Evolutionary conservation across 192 early-diverging fungal species (phyloP).

Genomic region (Chytriomyces confervae): DNA sequence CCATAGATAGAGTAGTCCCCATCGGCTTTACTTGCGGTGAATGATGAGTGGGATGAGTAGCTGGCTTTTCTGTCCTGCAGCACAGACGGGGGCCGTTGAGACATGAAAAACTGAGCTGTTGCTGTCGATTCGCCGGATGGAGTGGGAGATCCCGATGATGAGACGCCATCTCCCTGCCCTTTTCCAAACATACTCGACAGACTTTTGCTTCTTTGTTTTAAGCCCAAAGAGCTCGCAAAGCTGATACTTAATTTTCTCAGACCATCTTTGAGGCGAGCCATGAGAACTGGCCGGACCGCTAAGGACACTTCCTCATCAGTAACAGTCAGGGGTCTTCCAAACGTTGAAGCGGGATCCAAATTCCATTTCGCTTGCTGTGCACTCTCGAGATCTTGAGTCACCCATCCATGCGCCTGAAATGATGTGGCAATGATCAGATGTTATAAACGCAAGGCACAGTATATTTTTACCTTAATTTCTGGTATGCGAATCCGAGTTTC

Average conservation of each 20-base stretch:
- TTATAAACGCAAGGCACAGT: constrained; percentile 14
- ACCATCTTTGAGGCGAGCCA: constrained; percentile 37
- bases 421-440: constrained; percentile 10
- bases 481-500: constrained; percentile 80
- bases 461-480: constrained; percentile 73
- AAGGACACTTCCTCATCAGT: constrained; percentile 80
- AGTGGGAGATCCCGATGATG: neutral
- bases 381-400: constrained; percentile 69
- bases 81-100: neutral
- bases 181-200: constrained; percentile 20
- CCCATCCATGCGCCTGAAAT: constrained; percentile 81
- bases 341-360: constrained; percentile 68
- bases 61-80: neutral
- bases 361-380: constrained; percentile 71
- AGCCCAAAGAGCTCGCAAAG: neutral
- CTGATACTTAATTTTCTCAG: constrained; percentile 16
- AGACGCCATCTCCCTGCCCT: neutral
- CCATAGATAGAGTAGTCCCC: too few relatives aligned
- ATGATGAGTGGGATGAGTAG: too few relatives aligned
- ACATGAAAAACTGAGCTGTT: neutral
- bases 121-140: neutral
- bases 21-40: too few relatives aligned
- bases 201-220: constrained; percentile 19
- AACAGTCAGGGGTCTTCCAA: constrained; percentile 68
- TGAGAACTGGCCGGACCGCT: constrained; percentile 61